Conservation (phyloP, 257 asterid species). For the Solanum clarkiae region DNA sequence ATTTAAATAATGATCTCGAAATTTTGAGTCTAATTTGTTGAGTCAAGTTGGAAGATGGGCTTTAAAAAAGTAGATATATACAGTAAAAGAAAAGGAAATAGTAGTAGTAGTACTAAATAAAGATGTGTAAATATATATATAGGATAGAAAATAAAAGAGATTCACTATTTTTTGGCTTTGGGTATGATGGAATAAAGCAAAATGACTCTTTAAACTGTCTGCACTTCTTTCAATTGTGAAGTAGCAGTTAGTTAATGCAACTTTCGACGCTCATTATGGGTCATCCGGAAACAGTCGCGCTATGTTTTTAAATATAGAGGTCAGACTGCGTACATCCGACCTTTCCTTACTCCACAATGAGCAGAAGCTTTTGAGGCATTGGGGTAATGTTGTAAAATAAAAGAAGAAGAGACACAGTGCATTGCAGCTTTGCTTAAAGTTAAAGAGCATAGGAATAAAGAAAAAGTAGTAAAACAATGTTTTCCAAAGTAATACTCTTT, state of each 20-base stretch:
- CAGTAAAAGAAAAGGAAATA: not conserved
- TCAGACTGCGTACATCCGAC: too few relatives aligned
- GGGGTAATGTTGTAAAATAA: not conserved
- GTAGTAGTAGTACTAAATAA: not conserved
- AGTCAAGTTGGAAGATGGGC: not conserved
- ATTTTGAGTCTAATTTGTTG: not conserved
- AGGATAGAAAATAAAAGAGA: too few relatives aligned
- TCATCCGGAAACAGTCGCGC: too few relatives aligned
- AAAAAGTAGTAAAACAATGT: constrained; percentile 8
- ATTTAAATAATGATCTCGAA: not conserved
- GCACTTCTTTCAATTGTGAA: too few relatives aligned
- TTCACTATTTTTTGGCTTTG: too few relatives aligned
- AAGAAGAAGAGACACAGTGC: not conserved
- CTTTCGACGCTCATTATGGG: too few relatives aligned
- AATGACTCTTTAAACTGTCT: too few relatives aligned
- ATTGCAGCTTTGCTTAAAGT: constrained; percentile 15
- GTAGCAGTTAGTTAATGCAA: too few relatives aligned
- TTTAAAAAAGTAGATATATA: not conserved
- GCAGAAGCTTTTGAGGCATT: too few relatives aligned
- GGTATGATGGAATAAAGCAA: too few relatives aligned
- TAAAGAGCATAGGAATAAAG: constrained; percentile 15
- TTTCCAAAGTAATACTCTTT: not conserved
- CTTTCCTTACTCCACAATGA: too few relatives aligned
- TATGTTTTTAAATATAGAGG: too few relatives aligned
- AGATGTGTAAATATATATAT: not conserved